Evolutionary conservation across 495 filamentous ascomycete species (phyloP).

Genomic region (Penicillium longicatenatum): DNA sequence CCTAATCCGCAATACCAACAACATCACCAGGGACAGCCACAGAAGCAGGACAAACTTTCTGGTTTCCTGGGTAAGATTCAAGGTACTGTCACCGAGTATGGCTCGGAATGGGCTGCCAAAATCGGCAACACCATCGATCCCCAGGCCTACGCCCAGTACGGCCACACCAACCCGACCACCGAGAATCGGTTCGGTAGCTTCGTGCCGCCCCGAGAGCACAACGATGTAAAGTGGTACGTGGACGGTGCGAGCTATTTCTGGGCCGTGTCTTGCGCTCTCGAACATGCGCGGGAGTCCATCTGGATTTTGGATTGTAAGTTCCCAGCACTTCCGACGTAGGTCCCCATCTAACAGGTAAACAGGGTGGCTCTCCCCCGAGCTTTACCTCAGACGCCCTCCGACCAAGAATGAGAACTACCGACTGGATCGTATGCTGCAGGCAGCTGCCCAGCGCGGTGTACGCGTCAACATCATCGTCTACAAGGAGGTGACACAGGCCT

Average conservation of each 20-base stretch:
- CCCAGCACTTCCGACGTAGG: background rate
- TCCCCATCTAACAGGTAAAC: slow-evolving; percentile 3
- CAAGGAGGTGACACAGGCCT: slow-evolving; percentile 84
- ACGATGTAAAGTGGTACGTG: slow-evolving; percentile 87
- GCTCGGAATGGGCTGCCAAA: slow-evolving; percentile 51
- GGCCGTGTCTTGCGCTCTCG: slow-evolving; percentile 82
- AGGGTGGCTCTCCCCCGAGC: slow-evolving; percentile 88
- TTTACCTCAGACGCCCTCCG: slow-evolving; percentile 87
- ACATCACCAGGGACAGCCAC: slow-evolving; percentile 34
- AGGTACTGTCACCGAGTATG: slow-evolving; percentile 51
- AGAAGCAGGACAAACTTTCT: slow-evolving; percentile 46
- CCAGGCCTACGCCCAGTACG: slow-evolving; percentile 51
- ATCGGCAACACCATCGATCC: slow-evolving; percentile 53
- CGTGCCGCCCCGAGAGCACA: slow-evolving; percentile 64
- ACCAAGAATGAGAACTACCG: slow-evolving; percentile 81
- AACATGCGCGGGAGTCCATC: slow-evolving; percentile 80
- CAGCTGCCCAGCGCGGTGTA: slow-evolving; percentile 86
- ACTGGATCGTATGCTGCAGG: slow-evolving; percentile 84
- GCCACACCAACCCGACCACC: slow-evolving; percentile 42
- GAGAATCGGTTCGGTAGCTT: slow-evolving; percentile 81
- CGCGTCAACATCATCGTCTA: slow-evolving; percentile 90
- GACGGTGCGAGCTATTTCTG: slow-evolving; percentile 92
- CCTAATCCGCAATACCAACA: slow-evolving; percentile 25
- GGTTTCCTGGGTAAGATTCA: slow-evolving; percentile 61
- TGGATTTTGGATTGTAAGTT: slow-evolving; percentile 75